A percentile compares a stretch with the other conserved stretches of the same genome.
Evolutionary conservation across 495 filamentous ascomycete genomes (phyloP).

Genomic region (Penicillium coprophilum): DNA sequence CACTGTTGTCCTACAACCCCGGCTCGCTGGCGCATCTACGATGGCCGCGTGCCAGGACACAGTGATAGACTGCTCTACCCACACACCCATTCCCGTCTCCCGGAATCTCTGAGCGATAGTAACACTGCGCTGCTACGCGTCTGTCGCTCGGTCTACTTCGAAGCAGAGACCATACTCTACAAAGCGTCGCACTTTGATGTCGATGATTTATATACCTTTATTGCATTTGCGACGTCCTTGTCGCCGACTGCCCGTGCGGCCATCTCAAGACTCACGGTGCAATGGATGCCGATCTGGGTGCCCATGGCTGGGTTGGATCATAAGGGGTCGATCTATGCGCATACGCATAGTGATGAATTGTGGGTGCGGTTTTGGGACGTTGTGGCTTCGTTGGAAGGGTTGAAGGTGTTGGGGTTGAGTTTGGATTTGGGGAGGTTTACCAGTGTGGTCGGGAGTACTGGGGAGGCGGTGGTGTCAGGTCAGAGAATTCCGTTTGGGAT

Average conservation of each 20-base stretch:
- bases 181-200: slow-evolving; percentile 33
- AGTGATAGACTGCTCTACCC: slow-evolving; percentile 40
- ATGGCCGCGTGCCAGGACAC: slow-evolving; percentile 20
- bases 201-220: slow-evolving; percentile 45
- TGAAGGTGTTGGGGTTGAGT: slow-evolving; percentile 28
- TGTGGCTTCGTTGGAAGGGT: slow-evolving; percentile 22
- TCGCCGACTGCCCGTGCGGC: slow-evolving; percentile 13
- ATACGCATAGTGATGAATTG: slow-evolving; percentile 43
- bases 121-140: slow-evolving; percentile 36
- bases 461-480: slow-evolving; percentile 19
- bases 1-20: slow-evolving; percentile 40
- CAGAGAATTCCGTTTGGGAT: slow-evolving; percentile 30
- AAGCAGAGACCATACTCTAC: slow-evolving; percentile 38
- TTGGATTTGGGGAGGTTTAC: slow-evolving; percentile 40
- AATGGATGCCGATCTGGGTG: slow-evolving; percentile 43
- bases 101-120: slow-evolving; percentile 26
- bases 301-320: slow-evolving; percentile 36
- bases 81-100: slow-evolving; percentile 37
- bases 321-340: slow-evolving; percentile 38
- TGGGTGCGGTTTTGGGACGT: slow-evolving; percentile 39
- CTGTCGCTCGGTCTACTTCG: slow-evolving; percentile 44
- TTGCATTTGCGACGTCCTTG: slow-evolving; percentile 35
- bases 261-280: slow-evolving; percentile 32
- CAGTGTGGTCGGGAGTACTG: slow-evolving; percentile 17
- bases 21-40: slow-evolving; percentile 40